phyloP scores from a whole-genome alignment of 768 basidiomycete genomes.

The Tylopilus cervinicoccineus region DNA sequence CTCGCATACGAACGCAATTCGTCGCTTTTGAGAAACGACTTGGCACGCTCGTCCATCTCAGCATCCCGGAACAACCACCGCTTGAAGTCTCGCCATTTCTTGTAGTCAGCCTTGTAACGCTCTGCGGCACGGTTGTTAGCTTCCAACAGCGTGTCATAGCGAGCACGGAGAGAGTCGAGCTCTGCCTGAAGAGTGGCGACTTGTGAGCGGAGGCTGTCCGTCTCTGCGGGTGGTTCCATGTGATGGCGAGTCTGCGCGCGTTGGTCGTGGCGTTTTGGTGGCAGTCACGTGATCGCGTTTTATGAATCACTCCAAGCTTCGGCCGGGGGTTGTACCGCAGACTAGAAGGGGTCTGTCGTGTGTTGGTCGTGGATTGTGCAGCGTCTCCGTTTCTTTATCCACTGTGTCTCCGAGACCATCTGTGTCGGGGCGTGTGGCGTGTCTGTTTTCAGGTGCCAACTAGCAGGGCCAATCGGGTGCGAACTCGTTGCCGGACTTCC shows the following conservation, averaged over 20 bases:
- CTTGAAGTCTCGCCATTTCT: slow-evolving; percentile 47
- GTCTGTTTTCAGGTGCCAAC: slow-evolving; percentile 3
- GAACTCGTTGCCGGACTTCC: slow-evolving; percentile 11
- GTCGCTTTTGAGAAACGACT: slow-evolving; percentile 22
- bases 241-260: too few species aligned
- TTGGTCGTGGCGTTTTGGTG: background rate
- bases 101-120: slow-evolving; percentile 50
- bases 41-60: slow-evolving; percentile 27
- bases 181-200: slow-evolving; percentile 26
- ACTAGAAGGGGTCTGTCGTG: too few species aligned
- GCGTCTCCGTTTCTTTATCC: too few species aligned
- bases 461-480: slow-evolving; percentile 3
- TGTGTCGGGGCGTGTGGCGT: too few species aligned
- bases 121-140: slow-evolving; percentile 42
- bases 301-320: too few species aligned
- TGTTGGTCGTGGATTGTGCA: too few species aligned
- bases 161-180: slow-evolving; percentile 34
- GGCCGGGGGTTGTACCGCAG: too few species aligned
- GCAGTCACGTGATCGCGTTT: slow-evolving; percentile 24
- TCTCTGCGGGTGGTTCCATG: slow-evolving; percentile 7
- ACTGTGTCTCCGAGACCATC: too few species aligned
- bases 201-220: slow-evolving; percentile 9
- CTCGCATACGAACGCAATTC: slow-evolving; percentile 27
- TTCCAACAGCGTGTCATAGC: slow-evolving; percentile 43
- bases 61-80: slow-evolving; percentile 40